Conservation (phyloP, 208 protist genomes). For the Trypanosoma platydactyli region DNA sequence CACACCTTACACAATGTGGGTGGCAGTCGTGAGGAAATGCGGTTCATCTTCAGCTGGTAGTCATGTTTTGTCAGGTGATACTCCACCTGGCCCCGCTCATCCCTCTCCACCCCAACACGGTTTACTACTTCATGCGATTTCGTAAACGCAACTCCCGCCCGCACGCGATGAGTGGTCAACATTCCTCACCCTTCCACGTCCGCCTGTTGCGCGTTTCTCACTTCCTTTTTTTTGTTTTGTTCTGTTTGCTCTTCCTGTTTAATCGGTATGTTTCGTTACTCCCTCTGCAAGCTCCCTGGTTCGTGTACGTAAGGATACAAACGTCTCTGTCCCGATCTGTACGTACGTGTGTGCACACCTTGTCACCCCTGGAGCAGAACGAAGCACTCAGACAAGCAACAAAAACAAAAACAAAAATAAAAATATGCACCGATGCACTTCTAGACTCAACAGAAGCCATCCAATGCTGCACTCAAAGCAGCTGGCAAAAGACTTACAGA, state of each 20-base stretch:
- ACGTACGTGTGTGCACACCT: too few relatives aligned
- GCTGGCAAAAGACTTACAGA: neutral
- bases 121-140: constrained; percentile 46
- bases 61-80: constrained; percentile 46
- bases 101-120: constrained; percentile 34
- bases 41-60: constrained; percentile 37
- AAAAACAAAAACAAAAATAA: neutral
- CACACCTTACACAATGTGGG: neutral
- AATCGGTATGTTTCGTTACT: neutral
- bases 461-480: neutral
- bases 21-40: constrained; percentile 32
- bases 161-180: constrained; percentile 26
- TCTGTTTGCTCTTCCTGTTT: neutral
- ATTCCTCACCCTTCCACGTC: neutral
- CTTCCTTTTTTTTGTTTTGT: neutral
- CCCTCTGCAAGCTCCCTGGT: neutral
- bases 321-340: neutral
- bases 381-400: neutral
- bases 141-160: constrained; percentile 29
- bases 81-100: constrained; percentile 24
- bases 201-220: neutral
- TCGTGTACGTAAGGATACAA: constrained; percentile 12
- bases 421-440: too few relatives aligned
- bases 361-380: neutral
- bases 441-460: neutral